phyloP scores from a whole-genome alignment of 1,284 basidiomycete species.

The Malassezia yamatoensis region DNA sequence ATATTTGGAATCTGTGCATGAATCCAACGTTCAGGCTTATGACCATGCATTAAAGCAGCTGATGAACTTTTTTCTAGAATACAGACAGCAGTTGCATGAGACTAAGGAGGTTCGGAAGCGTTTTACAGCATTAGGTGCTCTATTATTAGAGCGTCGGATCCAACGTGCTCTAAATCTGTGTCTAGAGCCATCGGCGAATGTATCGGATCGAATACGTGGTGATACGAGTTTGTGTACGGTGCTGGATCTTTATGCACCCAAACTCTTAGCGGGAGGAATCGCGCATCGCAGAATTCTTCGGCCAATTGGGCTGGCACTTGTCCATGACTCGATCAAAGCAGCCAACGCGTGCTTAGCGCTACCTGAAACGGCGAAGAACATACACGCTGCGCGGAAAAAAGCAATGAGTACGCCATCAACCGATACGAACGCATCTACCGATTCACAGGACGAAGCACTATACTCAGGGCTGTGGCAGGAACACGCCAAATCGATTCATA shows the following conservation, averaged over 20 bases:
- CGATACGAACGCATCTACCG: conserved; percentile 1
- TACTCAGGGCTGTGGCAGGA: not conserved
- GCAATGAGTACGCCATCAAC: not conserved
- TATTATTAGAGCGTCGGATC: conserved; percentile 15
- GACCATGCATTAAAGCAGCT: conserved; percentile 33
- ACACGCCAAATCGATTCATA: not conserved
- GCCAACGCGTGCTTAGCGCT: conserved; percentile 9
- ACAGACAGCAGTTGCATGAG: conserved; percentile 33
- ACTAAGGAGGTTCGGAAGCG: conserved; percentile 6
- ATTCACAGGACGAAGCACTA: not conserved
- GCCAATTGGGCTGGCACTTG: conserved; percentile 7
- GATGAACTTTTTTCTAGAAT: conserved; percentile 37
- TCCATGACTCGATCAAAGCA: conserved; percentile 7
- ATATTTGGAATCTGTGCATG: conserved; percentile 26
- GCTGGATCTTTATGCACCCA: conserved; percentile 31
- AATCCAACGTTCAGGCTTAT: conserved; percentile 18
- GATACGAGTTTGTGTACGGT: conserved; percentile 23
- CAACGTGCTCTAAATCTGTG: conserved; percentile 21
- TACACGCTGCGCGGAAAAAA: not conserved
- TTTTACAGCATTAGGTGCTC: not conserved
- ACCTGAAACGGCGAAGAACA: not conserved
- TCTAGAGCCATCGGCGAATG: conserved; percentile 7
- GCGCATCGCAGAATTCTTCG: conserved; percentile 1
- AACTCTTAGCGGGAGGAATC: conserved; percentile 29
- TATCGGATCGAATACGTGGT: conserved; percentile 21